These are phyloP conservation scores for Trametes gibbosa DNA, from an alignment of 768 basidiomycete species.

Conservation along the genomic window DNA sequence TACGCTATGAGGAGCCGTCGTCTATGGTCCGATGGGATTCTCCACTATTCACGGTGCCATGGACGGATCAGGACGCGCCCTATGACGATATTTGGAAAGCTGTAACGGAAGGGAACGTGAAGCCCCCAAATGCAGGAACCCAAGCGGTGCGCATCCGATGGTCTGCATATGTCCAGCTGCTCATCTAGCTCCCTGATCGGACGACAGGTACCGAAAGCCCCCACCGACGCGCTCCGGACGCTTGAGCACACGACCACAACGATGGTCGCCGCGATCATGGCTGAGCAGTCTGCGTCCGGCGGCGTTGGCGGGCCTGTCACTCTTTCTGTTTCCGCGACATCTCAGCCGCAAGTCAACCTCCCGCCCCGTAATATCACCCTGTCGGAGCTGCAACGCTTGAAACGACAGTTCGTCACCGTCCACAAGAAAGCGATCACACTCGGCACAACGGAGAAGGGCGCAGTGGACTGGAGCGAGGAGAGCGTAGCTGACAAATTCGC, in stretches of 20 bases:
- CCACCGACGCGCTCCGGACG: conserved; percentile 81
- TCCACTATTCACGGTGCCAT: conserved; percentile 83
- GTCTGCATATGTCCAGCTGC: neutral
- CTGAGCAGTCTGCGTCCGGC: conserved; percentile 54
- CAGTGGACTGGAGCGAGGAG: conserved; percentile 74
- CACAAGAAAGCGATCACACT: conserved; percentile 89
- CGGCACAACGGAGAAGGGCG: conserved; percentile 74
- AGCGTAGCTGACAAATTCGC: conserved; percentile 70
- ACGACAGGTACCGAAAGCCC: conserved; percentile 71
- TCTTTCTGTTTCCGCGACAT: conserved; percentile 40
- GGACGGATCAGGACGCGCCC: conserved; percentile 67
- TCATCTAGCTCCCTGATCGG: neutral
- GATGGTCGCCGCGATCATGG: conserved; percentile 70
- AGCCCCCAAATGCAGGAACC: conserved; percentile 86
- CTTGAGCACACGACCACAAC: conserved; percentile 76
- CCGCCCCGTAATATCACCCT: conserved; percentile 74
- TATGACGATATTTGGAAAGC: conserved; percentile 76
- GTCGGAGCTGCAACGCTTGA: conserved; percentile 83
- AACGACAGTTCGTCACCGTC: conserved; percentile 86
- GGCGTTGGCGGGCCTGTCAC: conserved; percentile 52
- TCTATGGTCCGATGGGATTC: conserved; percentile 99
- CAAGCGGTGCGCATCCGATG: conserved; percentile 50
- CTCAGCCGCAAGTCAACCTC: conserved; percentile 53
- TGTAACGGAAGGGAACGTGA: conserved; percentile 73
- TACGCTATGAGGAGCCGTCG: conserved; percentile 93